phyloP scores from a whole-genome alignment of 768 basidiomycete species.

The Heimioporus sp. region DNA sequence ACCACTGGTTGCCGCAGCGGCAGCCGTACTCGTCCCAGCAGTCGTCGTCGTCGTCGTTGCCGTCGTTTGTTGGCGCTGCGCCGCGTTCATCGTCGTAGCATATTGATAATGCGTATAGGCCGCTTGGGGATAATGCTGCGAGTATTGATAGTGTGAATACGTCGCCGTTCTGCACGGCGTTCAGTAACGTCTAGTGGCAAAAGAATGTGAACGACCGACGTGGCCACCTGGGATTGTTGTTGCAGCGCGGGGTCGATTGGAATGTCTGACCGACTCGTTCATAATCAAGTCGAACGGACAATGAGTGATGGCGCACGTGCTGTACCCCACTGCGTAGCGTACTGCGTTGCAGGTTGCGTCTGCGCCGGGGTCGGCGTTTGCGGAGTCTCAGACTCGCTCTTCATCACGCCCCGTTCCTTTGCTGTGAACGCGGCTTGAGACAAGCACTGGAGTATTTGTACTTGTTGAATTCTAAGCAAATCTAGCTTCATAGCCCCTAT shows the following conservation, averaged over 20 bases:
- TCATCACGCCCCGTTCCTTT: conserved; percentile 29
- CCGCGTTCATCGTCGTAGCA: conserved; percentile 28
- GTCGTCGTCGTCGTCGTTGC: conserved; percentile 9
- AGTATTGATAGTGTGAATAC: conserved; percentile 49
- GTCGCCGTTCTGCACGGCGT: conserved; percentile 37
- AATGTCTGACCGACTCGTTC: conserved; percentile 41
- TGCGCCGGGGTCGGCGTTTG: conserved; percentile 33
- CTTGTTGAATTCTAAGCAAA: conserved; percentile 18
- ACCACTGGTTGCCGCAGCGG: conserved; percentile 26
- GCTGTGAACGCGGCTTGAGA: no score
- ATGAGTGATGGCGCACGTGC: conserved; percentile 29
- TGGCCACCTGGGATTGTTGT: conserved; percentile 49
- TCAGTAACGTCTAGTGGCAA: conserved; percentile 1
- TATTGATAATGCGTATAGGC: conserved; percentile 45
- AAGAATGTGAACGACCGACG: conserved; percentile 32
- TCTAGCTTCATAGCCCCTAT: no score
- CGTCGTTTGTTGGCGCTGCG: conserved; percentile 31
- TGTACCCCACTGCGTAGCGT: conserved; percentile 40
- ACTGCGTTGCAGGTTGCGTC: conserved; percentile 29
- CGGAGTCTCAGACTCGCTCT: conserved; percentile 39
- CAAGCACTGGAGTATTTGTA: conserved; percentile 11
- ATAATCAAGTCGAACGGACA: neutral
- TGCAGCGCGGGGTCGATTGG: conserved; percentile 70
- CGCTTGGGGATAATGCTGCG: conserved; percentile 37
- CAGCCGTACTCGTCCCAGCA: conserved; percentile 18